phyloP scores from a whole-genome alignment of 2,329 filamentous ascomycete species.

The Ambrosiella beaveri region DNA sequence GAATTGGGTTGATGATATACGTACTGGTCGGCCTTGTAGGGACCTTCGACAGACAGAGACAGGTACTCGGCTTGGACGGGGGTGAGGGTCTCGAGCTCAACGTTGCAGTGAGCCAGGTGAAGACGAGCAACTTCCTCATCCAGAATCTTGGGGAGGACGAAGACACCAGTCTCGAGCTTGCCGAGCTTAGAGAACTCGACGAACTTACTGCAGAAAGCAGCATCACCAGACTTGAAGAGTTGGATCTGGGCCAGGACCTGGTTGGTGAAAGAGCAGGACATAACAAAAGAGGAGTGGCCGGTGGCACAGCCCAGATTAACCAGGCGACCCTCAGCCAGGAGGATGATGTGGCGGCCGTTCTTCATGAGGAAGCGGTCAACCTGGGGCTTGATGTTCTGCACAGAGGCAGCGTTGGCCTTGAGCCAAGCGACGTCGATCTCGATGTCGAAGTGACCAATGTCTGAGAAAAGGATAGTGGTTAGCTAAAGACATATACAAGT shows the following conservation, averaged over 20 bases:
- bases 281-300: conserved; percentile 97
- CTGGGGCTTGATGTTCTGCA: conserved; percentile 99
- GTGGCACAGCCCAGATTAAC: conserved; percentile 99
- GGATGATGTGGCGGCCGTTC: conserved; percentile 91
- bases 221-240: conserved; percentile 84
- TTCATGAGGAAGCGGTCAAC: conserved; percentile 95
- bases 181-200: conserved; percentile 85
- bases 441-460: conserved; percentile 99
- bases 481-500: background rate
- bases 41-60: conserved; percentile 66
- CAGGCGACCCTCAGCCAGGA: conserved; percentile 93
- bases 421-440: conserved; percentile 99
- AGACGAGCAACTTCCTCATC: conserved; percentile 96
- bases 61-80: conserved; percentile 88
- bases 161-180: conserved; percentile 83
- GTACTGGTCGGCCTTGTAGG: conserved; percentile 91
- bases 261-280: conserved; percentile 99
- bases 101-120: conserved; percentile 86
- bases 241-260: conserved; percentile 99
- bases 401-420: conserved; percentile 85
- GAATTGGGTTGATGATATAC: background rate
- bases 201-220: conserved; percentile 81
- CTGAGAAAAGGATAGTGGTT: conserved; percentile 21
- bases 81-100: conserved; percentile 76
- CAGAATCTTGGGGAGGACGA: conserved; percentile 94